Evolutionary conservation across 2,329 filamentous ascomycete genomes (phyloP).

Genomic region (Cladosporium colombiae): DNA sequence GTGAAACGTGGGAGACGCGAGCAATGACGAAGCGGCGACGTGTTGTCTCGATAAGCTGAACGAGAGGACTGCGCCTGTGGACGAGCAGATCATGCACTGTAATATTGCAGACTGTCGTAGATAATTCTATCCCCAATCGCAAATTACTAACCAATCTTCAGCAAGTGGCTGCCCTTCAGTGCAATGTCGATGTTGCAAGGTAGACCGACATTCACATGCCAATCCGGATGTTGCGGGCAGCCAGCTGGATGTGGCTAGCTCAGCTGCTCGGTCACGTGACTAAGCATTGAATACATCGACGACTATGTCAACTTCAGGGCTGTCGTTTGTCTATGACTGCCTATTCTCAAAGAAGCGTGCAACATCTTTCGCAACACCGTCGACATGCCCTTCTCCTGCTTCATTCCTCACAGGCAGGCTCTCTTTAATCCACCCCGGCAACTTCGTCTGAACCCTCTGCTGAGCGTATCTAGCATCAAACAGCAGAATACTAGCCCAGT

Average conservation of each 20-base stretch:
- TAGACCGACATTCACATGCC: slow-evolving; percentile 9
- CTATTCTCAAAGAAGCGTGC: neutral
- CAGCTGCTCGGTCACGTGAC: neutral
- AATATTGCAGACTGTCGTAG: neutral
- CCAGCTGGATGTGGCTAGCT: neutral
- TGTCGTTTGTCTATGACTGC: neutral
- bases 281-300: neutral
- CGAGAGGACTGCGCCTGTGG: neutral
- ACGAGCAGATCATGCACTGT: neutral
- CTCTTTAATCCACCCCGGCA: slow-evolving; percentile 84
- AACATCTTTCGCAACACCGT: slow-evolving; percentile 33
- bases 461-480: slow-evolving; percentile 78
- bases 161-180: neutral
- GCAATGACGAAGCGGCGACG: slow-evolving; percentile 15
- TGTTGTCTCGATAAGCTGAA: slow-evolving; percentile 16
- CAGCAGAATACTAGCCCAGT: slow-evolving; percentile 89
- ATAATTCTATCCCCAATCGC: neutral
- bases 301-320: neutral
- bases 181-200: neutral
- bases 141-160: neutral
- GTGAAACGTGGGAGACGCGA: slow-evolving; percentile 10
- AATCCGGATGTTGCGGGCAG: slow-evolving; percentile 6
- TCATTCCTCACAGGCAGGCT: slow-evolving; percentile 52
- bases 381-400: slow-evolving; percentile 42
- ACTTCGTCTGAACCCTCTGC: slow-evolving; percentile 70